Conservation (phyloP, 108 stramenopile genomes). For the Cyclotella distinguenda region DNA sequence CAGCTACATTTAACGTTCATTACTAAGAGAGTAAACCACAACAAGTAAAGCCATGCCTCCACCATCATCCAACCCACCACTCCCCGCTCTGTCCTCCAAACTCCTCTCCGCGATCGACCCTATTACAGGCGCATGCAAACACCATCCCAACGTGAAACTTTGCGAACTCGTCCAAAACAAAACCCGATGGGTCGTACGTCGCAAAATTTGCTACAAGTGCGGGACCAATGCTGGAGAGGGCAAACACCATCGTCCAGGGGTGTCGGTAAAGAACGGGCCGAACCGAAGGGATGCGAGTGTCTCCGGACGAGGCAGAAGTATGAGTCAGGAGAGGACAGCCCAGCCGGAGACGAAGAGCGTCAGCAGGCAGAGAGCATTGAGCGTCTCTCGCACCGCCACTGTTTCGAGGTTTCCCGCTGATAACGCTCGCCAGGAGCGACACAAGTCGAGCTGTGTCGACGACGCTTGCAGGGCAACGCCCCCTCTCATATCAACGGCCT, state of each 20-base stretch:
- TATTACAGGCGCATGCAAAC: conserved; percentile 24
- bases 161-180: conserved; percentile 42
- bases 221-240: not conserved
- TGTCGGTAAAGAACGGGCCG: conserved; percentile 14
- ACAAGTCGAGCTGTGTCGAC: no score
- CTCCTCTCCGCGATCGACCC: conserved; percentile 41
- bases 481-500: no score
- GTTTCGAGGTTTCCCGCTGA: no score
- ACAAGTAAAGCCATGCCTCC: no score
- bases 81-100: conserved; percentile 36
- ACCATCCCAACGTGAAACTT: conserved; percentile 37
- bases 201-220: conserved; percentile 50
- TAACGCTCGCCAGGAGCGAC: no score
- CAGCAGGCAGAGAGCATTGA: no score
- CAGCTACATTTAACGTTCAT: no score
- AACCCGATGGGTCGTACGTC: conserved; percentile 42
- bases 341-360: not conserved
- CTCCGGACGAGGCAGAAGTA: not conserved
- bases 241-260: conserved; percentile 3
- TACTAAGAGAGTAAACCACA: no score
- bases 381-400: no score
- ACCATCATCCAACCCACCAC: conserved; percentile 20
- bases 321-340: conserved; percentile 1
- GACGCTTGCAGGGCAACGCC: no score
- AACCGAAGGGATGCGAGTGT: not conserved